Base-by-base conservation (phyloP, 1,139 yeast species). In the Kodamaea alishanica region DNA sequence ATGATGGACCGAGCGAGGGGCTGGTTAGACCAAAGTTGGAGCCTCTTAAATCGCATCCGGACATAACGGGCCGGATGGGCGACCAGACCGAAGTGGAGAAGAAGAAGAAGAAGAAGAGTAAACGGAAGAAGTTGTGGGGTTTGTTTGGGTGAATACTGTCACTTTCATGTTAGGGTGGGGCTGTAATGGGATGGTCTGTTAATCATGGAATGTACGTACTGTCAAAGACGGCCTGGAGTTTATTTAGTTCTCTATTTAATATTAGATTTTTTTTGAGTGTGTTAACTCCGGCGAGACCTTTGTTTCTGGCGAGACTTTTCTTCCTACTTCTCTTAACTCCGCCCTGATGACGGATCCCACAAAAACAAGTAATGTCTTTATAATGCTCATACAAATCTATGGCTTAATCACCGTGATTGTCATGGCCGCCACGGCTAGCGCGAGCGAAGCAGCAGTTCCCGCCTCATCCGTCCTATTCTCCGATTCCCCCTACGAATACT, bases 21-120 rank as follows among this genome's bases (percentile, higher is more conserved):
- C n/a, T 35, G 2, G 23, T 15, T 6, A 30, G 53, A 10, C 53
- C 54, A 8, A 42, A 45, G 26, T 45, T 58, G 37, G 69, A 63
- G 47, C 72, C 75, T 1, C 49, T 57, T 26, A 65, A 64, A 42
- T 67, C 74, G 6, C 75, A 68, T 42, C 75, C 75, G 1, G 70
- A 64, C 39, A 51, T 67, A 26, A 58, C 39, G 32, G 23, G 43
- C 6, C 24, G 32, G 11, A 28, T 42, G 30, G 38, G 24, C 6
- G 34, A 31, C 5, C 22, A 30, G 7, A 25, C 53, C 7, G 39
- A 43, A 22, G 34, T 33, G 31, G 35, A 28, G 32, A 34, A 28
- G 33, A 45, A 46, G 9, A 41, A 45, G 31, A 52, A 48, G 43
- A 53, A 53, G 40, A 48, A 48, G 42, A 50, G 51, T 37, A 62